Conservation (phyloP, 495 filamentous ascomycete genomes). For the Hypomontagnella submonticulosa region DNA sequence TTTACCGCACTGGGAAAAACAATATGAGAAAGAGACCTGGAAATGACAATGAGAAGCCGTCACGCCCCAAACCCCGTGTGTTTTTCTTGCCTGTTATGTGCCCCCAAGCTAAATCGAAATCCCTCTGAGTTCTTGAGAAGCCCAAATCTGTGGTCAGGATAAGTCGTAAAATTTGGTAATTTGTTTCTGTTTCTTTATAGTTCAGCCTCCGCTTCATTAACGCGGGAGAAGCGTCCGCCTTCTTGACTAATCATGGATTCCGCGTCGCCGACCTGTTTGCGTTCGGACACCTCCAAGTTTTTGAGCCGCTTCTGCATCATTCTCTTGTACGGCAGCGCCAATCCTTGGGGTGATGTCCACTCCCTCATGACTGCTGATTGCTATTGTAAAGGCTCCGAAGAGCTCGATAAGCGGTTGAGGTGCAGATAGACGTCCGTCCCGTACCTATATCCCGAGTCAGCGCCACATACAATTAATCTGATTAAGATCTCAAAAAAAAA, state of each 20-base stretch:
- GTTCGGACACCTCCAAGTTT: conserved; percentile 75
- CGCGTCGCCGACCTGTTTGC: conserved; percentile 88
- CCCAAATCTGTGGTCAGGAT: too few species aligned
- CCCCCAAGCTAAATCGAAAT: too few species aligned
- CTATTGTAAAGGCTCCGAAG: conserved; percentile 97
- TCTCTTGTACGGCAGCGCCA: conserved; percentile 73
- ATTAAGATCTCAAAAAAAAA: conserved; percentile 1
- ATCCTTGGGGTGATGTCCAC: conserved; percentile 78
- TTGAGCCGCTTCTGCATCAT: conserved; percentile 71
- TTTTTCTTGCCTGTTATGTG: background rate
- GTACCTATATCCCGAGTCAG: conserved; percentile 69
- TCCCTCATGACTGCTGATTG: conserved; percentile 97
- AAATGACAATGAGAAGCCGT: too few species aligned
- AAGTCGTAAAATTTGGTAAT: conserved; percentile 8
- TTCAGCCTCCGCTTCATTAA: conserved; percentile 29
- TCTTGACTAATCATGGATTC: conserved; percentile 71
- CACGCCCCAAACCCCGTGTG: too few species aligned
- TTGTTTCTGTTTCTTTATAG: conserved; percentile 11
- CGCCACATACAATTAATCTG: conserved; percentile 4
- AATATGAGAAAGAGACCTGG: background rate
- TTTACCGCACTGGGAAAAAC: background rate
- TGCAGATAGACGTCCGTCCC: conserved; percentile 99
- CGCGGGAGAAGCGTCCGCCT: conserved; percentile 24
- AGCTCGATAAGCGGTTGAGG: conserved; percentile 92
- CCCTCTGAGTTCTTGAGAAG: too few species aligned